Base-by-base conservation (phyloP, 768 basidiomycete genomes). In the Macrolepiota albuminosa region DNA sequence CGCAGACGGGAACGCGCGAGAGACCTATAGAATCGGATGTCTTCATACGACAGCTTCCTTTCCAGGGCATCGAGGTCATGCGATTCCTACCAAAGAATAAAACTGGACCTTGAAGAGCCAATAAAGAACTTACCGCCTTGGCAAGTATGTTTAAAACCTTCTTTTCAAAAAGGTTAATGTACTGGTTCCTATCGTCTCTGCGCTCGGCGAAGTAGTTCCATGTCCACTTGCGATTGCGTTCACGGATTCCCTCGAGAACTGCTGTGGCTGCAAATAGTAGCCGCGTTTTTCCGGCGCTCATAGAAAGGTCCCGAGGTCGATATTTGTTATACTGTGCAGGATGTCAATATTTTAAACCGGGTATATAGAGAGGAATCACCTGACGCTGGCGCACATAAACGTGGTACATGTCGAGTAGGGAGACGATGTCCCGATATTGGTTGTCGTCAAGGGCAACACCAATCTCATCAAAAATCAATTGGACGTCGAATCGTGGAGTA, bases 11-110 rank as follows among this genome's bases (percentile, higher is more conserved):
- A 93, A 31, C 92, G 87, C 0, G 94, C 92, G 61, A 98, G 93
- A 4, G 95, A 98, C 36, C 97, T 86, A 75, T 98, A 99, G 74
- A 98, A 97, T 4, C 96, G 88, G 54, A 99, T 87, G 67, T 98
- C 97, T 71, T 96, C 93, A 65, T 98, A 98, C 0, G 87, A 81
- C 33, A 98, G 79, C 70, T 93, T 93, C 64, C 71, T 77, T 71
- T 99, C 97, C 57, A 98, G 75, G 0, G 73, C 76, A 49, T 86
- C 82, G 34, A 95, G 75, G 7, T 68, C 74, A 63, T 72, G 68
- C 40, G 72, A 56, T 59, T 88, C 87, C 87, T 89, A 55, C 50
- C 34, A 61, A 36, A 48, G n/a, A 33, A 24, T 60, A 40, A 63
- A 42, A 36, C 53, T 18, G 48, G 18, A 39, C 24, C 52, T 37